Base-by-base conservation (phyloP, 805 yeast species). In the Pichia ethanolica region DNA sequence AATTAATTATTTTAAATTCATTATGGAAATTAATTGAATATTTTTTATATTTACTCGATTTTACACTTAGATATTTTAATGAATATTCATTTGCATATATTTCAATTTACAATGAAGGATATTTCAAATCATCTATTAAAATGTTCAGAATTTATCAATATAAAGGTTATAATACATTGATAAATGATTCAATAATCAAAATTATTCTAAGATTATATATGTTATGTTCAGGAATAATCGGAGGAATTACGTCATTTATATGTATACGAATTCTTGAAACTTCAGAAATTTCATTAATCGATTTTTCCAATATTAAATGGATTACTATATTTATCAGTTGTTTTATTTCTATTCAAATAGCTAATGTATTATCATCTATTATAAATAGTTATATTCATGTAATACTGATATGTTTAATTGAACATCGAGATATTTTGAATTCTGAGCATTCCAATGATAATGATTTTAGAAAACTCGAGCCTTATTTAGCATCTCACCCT, bases 41-140 rank as follows among this genome's bases (percentile, higher is more conserved):
- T 8, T 8, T 39, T 5, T 20, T 52, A 8, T 1, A 32, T 26
- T 14, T 44, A 20, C 28, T 49, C 6, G 48, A 49, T 27, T 45
- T 42, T 35, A 13, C 46, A 3, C 27, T 53, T 11, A 47, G 56
- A 50, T 46, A 57, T 50, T 51, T 90, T 71, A 89, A 90, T 67
- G 89, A 84, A 60, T 90, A 90, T 63, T 93, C 97, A 4, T 86
- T 83, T 64, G 82, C 93, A 34, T 86, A 81, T 60, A 75, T 90
- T 61, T 93, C 96, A 0, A 73, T 90, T 14, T 89, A 89, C 66
- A 96, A 97, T 39, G 80, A 79, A 54, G 72, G 80, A 30, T 91
- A 89, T 60, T 57, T 86, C 41, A 72, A 73, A 20, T 81, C 95
- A 1, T 89, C 96, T 0, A 83, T 75, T 59, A 89, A 84, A 47